A percentile compares a stretch with the other conserved stretches of the same genome.
phyloP scores from a whole-genome alignment of 2,329 filamentous ascomycete genomes.

The Monosporascus sp. region DNA sequence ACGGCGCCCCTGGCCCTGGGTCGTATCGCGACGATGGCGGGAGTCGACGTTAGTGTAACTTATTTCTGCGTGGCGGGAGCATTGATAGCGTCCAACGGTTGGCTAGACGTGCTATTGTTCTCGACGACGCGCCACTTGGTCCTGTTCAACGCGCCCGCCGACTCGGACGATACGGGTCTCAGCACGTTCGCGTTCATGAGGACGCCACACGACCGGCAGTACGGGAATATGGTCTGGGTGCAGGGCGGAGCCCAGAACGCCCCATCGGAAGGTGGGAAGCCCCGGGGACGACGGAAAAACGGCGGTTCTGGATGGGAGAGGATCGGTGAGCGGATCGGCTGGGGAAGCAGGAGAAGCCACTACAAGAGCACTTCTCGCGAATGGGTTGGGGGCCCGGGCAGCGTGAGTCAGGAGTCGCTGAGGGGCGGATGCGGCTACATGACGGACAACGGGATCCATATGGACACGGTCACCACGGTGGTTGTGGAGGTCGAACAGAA shows the following conservation, averaged over 20 bases:
- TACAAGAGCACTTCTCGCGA: slow-evolving; percentile 3
- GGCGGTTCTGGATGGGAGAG: slow-evolving; percentile 12
- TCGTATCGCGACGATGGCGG: slow-evolving; percentile 59
- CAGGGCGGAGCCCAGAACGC: slow-evolving; percentile 13
- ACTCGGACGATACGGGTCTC: slow-evolving; percentile 41
- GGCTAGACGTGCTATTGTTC: slow-evolving; percentile 51
- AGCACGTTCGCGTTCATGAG: slow-evolving; percentile 48
- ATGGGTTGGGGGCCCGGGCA: slow-evolving; percentile 6
- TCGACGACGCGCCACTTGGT: slow-evolving; percentile 48
- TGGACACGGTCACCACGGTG: slow-evolving; percentile 26
- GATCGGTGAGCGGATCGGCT: slow-evolving; percentile 3
- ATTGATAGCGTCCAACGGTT: slow-evolving; percentile 54
- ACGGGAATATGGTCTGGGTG: slow-evolving; percentile 28
- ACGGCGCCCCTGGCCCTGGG: slow-evolving; percentile 62
- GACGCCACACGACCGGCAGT: slow-evolving; percentile 23
- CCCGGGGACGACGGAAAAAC: slow-evolving; percentile 8
- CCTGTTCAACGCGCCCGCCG: slow-evolving; percentile 35
- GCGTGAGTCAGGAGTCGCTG: slow-evolving; percentile 22
- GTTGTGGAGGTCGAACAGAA: slow-evolving; percentile 19
- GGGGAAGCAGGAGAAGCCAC: slow-evolving; percentile 6
- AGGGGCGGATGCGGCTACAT: slow-evolving; percentile 3
- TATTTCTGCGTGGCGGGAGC: slow-evolving; percentile 57
- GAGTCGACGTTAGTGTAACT: slow-evolving; percentile 41
- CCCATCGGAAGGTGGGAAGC: background rate
- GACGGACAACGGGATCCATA: slow-evolving; percentile 21